Conservation (phyloP, 441 rosid species). For the Eutrema salsugineum region DNA sequence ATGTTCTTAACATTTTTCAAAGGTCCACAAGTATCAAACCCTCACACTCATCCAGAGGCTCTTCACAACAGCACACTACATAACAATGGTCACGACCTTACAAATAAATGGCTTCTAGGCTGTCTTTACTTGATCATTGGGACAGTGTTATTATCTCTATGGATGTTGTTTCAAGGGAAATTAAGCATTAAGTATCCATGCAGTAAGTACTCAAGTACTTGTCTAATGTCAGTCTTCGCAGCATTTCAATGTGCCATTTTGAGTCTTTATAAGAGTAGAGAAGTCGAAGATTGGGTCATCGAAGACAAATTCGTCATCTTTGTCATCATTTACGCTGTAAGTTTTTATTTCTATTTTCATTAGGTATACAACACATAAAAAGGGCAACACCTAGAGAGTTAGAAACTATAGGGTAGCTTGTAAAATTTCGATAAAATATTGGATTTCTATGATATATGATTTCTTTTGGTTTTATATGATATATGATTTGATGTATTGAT, state of each 20-base stretch:
- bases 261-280: slow-evolving; percentile 30
- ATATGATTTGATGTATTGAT: not conserved
- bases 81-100: slow-evolving; percentile 13
- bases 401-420: not conserved
- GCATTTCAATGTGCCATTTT: slow-evolving; percentile 30
- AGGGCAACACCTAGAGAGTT: too few relatives aligned
- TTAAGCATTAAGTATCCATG: slow-evolving; percentile 22
- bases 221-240: slow-evolving; percentile 31
- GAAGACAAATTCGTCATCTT: slow-evolving; percentile 23
- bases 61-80: not conserved
- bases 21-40: slow-evolving; percentile 22
- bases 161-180: slow-evolving; percentile 34
- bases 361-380: not conserved
- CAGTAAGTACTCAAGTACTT: slow-evolving; percentile 26
- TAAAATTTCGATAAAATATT: not conserved
- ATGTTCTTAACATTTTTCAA: slow-evolving; percentile 31
- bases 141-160: slow-evolving; percentile 13
- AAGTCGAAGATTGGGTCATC: slow-evolving; percentile 22
- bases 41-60: slow-evolving; percentile 18
- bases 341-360: not conserved
- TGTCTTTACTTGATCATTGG: slow-evolving; percentile 24
- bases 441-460: not conserved
- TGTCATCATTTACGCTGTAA: slow-evolving; percentile 25
- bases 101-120: slow-evolving; percentile 23
- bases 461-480: not conserved